These are phyloP conservation scores for Aspergillus sp. DNA, from an alignment of 2,329 filamentous ascomycete genomes.

Conservation along the genomic window DNA sequence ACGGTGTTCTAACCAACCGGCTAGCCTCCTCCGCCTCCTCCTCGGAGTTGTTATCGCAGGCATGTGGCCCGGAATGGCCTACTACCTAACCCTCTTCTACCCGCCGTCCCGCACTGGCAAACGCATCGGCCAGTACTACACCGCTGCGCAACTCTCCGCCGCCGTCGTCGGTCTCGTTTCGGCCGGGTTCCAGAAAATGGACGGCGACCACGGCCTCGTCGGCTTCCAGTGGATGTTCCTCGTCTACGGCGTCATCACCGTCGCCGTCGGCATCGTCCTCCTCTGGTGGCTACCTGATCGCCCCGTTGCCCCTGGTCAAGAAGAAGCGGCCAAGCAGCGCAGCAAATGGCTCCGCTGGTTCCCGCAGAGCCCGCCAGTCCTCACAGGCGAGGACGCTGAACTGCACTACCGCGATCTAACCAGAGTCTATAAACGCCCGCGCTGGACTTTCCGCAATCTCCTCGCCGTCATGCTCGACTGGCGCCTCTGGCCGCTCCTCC, in stretches of 20 bases:
- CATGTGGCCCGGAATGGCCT: slow-evolving; percentile 95
- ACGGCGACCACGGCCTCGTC: slow-evolving; percentile 70
- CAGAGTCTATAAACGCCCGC: slow-evolving; percentile 72
- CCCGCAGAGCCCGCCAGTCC: slow-evolving; percentile 67
- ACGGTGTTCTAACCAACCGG: not conserved
- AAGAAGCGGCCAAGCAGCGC: slow-evolving; percentile 14
- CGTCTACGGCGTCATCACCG: slow-evolving; percentile 74
- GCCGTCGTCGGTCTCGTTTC: slow-evolving; percentile 87
- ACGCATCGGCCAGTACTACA: slow-evolving; percentile 86
- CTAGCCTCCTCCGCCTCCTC: slow-evolving; percentile 70
- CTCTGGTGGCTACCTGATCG: slow-evolving; percentile 92
- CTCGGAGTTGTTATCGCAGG: slow-evolving; percentile 85
- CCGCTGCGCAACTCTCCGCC: slow-evolving; percentile 82
- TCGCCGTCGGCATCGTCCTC: slow-evolving; percentile 69
- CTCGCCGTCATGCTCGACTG: slow-evolving; percentile 73
- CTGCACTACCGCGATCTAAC: slow-evolving; percentile 82
- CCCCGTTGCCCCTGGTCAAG: slow-evolving; percentile 63
- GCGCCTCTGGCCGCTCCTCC: slow-evolving; percentile 78
- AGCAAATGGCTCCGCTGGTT: slow-evolving; percentile 57
- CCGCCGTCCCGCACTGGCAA: slow-evolving; percentile 83
- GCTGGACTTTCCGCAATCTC: slow-evolving; percentile 73
- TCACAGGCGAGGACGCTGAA: slow-evolving; percentile 73
- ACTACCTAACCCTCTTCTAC: slow-evolving; percentile 89
- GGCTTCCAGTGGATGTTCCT: slow-evolving; percentile 76
- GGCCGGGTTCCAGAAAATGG: slow-evolving; percentile 89